Base-by-base conservation (phyloP, 73 alveolate genomes). In the Stentor coeruleus region DNA sequence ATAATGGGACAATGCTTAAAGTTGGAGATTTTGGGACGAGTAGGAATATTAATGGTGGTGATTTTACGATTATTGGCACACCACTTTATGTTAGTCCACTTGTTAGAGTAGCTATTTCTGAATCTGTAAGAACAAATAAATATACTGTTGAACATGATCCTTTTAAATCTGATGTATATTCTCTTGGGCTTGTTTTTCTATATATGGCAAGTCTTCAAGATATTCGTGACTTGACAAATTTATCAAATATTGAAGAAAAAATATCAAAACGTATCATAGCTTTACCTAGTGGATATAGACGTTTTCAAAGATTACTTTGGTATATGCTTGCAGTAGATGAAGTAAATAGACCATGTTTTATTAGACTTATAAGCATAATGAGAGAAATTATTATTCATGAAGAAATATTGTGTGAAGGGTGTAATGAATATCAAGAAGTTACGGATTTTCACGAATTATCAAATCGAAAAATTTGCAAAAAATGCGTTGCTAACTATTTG, bases 151-250 rank as follows among this genome's bases (percentile, higher is more conserved):
- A 49, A 49, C 66, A 60, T 60, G 80, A 60, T 60, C 20, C 28
- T 11, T 60, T 60, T 35, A 60, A 60, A 60, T 60, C 80, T 28
- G 80, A 60, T 60, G 80, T 60, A 6, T 60, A 60, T 60, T 60
- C 80, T n/a, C 36, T 60, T 6, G 80, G 80, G 28, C 11, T 60
- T 60, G 28, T 38, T 28, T 60, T 60, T 60, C 28, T 60, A 26
- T 60, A 60, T 49, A 49, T 49, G 66, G 20, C 66, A 11, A 11
- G 28, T 49, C 20, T 49, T 6, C 6, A 49, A 49, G 28, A 11
- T 49, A 6, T 20, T 6, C 6, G 20, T 6, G 66, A 49, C 20
- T 49, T 49, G 20, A 49, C 66, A 11, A 20, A 49, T 49, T 49
- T 49, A 20, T 11, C 6, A 11, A 20, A 49, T 49, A 11, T 49